These are phyloP conservation scores for Entophlyctis luteolus DNA, from an alignment of 192 early-diverging fungal genomes.

Conservation along the genomic window DNA sequence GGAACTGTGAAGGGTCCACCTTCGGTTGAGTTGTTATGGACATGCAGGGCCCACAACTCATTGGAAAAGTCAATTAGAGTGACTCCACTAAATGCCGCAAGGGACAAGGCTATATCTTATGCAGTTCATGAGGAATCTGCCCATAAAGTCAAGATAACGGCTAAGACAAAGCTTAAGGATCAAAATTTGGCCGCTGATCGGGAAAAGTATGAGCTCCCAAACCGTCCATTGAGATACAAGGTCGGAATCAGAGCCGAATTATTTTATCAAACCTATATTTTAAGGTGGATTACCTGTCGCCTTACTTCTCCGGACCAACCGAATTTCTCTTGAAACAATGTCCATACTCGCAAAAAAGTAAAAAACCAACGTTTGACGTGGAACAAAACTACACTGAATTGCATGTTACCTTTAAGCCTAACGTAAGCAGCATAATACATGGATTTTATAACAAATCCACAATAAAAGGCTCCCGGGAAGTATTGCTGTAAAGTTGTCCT, in stretches of 20 bases:
- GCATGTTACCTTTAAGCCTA: constrained; percentile 41
- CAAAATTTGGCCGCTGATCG: neutral
- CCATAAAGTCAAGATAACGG: neutral
- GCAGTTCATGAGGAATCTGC: constrained; percentile 17
- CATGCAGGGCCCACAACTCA: constrained; percentile 28
- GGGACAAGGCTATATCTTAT: constrained; percentile 43
- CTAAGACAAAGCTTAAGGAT: constrained; percentile 16
- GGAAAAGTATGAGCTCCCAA: constrained; percentile 34
- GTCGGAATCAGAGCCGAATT: constrained; percentile 7
- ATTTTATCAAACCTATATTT: neutral
- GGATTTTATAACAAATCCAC: constrained; percentile 6
- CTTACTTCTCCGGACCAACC: constrained; percentile 40
- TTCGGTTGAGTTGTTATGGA: constrained; percentile 40
- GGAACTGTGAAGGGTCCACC: constrained; percentile 32
- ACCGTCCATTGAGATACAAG: constrained; percentile 35
- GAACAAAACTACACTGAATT: constrained; percentile 50
- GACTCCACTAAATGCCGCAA: constrained; percentile 30
- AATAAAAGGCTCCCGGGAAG: constrained; percentile 40
- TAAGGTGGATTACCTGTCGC: constrained; percentile 49
- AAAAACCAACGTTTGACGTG: constrained; percentile 14
- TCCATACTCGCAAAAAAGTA: constrained; percentile 29
- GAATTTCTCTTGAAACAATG: constrained; percentile 41
- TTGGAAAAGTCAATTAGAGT: constrained; percentile 49
- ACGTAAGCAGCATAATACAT: constrained; percentile 21
- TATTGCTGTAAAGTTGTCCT: constrained; percentile 46